Percentiles rank a stretch among this genome's conserved stretches.
These are phyloP conservation scores for Fusarium napiforme DNA, from an alignment of 2,329 filamentous ascomycete genomes.

Conservation along the genomic window DNA sequence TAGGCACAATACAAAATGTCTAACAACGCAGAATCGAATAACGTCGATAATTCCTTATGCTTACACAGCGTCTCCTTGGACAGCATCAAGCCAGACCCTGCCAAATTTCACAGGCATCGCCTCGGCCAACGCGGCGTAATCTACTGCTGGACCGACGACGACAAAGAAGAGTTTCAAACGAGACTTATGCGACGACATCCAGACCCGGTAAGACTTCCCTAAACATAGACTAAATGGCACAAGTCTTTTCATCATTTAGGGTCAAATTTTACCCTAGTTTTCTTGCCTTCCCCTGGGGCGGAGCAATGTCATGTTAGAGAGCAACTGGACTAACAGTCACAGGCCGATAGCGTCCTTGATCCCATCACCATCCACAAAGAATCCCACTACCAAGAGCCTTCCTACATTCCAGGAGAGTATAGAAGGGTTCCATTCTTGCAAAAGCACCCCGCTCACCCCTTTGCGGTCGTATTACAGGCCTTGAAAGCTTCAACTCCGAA, in stretches of 20 bases:
- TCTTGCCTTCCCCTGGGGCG: too few relatives aligned
- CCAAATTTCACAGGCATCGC: too few relatives aligned
- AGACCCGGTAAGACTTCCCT: too few relatives aligned
- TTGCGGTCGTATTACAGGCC: neutral
- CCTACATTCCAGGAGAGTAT: neutral
- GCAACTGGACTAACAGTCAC: neutral
- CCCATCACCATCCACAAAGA: neutral
- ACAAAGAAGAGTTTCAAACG: neutral
- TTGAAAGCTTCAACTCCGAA: neutral
- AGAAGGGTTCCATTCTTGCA: neutral
- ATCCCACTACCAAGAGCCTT: neutral
- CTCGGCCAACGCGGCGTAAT: neutral
- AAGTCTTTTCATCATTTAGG: too few relatives aligned
- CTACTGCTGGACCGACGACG: neutral
- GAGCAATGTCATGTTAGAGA: too few relatives aligned
- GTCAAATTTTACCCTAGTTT: too few relatives aligned
- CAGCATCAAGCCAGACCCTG: too few relatives aligned
- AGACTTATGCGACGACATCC: neutral
- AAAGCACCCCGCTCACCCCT: neutral
- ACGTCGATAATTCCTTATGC: too few relatives aligned
- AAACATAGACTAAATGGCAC: too few relatives aligned
- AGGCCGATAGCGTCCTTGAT: neutral
- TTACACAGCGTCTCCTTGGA: too few relatives aligned
- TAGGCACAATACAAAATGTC: too few relatives aligned
- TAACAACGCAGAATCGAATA: too few relatives aligned